Evolutionary conservation across 2,329 filamentous ascomycete genomes (phyloP), one percentile per base, ranked within the genome.

Genomic region (Hirsutella rhossiliensis): DNA sequence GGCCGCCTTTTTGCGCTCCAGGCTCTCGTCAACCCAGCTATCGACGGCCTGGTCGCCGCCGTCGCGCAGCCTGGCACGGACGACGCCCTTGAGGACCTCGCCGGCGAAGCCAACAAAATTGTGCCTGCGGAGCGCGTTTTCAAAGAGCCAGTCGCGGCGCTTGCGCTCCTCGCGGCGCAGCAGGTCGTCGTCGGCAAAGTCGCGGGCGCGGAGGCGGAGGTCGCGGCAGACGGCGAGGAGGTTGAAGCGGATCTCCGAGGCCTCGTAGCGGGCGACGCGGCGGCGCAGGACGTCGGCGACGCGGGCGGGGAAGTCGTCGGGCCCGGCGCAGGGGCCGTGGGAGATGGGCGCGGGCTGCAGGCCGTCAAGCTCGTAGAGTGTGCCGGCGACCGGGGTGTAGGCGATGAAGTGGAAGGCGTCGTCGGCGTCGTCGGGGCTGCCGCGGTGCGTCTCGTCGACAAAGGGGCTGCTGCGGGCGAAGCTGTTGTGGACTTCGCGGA

Each of bases 401-500:
- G 89, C 92, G 56, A 98, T 88, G 64, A 98, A 98, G 68, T 98
- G 92, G 67, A 94, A 98, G 27, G 90, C 86, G 58, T 97, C 92
- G 56, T 94, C 88, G 44, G 86, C 73, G 48, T 79, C 78, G 13
- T 76, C 76, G 11, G 78, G 55, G 49, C 54, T 57, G 15, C 15
- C 15, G 34, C 34, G 34, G 53, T 83, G 78, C 48, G 87, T 94
- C 73, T 98, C 92, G 62, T 95, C 88, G 43, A 86, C 81, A 60
- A 98, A 98, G 3, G 92, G 92, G 47, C 83, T 94, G 48, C 84
- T 84, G 49, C 83, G 75, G 38, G 89, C 87, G 63, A 96, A 95
- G 49, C 84, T 85, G 63, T 96, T 96, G 72, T 96, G 89, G 44
- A 86, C 84, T 58, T 78, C 77, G 28, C 84, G 78, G 56, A 88